A percentile compares a stretch with the other conserved stretches of the same genome.
These are phyloP conservation scores for Candida argentea DNA, from an alignment of 805 yeast species.

Conservation along the genomic window DNA sequence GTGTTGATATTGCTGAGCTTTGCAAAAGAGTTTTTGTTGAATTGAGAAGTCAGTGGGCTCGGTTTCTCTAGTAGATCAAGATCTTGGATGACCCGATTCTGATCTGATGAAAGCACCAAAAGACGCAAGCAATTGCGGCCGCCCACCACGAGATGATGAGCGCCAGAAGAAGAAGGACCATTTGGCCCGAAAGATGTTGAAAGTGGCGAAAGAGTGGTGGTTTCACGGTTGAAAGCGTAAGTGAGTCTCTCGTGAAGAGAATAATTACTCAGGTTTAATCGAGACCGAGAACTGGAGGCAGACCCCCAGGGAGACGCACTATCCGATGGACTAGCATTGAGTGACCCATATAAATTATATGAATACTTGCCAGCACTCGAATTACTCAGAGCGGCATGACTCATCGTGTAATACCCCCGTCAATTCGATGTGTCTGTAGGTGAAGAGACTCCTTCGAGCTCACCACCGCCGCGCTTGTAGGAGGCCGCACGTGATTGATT, in stretches of 20 bases:
- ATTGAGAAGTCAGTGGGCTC: constrained; percentile 5
- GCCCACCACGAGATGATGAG: constrained; percentile 29
- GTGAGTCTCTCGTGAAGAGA: constrained; percentile 7
- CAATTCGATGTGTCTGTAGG: no score
- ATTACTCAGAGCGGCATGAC: no score
- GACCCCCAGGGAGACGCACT: constrained; percentile 8
- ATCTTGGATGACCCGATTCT: constrained; percentile 22
- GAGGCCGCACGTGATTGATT: no score
- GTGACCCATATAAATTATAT: constrained; percentile 45
- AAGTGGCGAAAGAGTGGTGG: constrained; percentile 16
- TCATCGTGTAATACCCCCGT: no score
- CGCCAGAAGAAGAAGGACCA: constrained; percentile 5
- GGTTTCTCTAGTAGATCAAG: constrained; percentile 23
- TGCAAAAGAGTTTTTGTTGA: constrained; percentile 2
- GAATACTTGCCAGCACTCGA: no score
- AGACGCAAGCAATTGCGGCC: constrained; percentile 31
- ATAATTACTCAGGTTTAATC: no score
- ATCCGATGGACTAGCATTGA: constrained; percentile 8
- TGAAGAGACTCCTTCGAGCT: no score
- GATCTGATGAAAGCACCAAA: constrained; percentile 22
- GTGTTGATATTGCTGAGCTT: constrained; percentile 29
- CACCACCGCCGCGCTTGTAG: no score
- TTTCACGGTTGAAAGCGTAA: constrained; percentile 14
- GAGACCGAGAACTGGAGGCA: no score
- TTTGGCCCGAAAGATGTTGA: constrained; percentile 8